phyloP scores from a whole-genome alignment of 345 rosid species.

The Murraya paniculata region DNA sequence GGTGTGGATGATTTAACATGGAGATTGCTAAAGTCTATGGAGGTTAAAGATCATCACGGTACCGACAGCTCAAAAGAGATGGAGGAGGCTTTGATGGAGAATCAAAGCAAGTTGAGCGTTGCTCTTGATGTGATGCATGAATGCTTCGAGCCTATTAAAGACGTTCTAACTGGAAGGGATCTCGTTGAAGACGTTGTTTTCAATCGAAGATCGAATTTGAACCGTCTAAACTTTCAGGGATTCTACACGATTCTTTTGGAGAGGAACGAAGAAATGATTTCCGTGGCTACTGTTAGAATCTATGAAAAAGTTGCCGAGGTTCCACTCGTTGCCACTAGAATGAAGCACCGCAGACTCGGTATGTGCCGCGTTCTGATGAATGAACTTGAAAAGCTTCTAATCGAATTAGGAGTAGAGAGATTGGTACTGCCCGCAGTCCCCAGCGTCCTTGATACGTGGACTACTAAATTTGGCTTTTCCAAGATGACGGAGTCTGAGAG shows the following conservation, averaged over 20 bases:
- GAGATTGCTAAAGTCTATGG: slow-evolving; percentile 48
- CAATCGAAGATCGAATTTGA: slow-evolving; percentile 38
- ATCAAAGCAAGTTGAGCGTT: slow-evolving; percentile 40
- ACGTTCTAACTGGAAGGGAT: slow-evolving; percentile 49
- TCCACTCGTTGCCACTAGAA: slow-evolving; percentile 52
- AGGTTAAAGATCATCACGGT: neutral
- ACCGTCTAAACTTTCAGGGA: slow-evolving; percentile 50
- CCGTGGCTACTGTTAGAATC: slow-evolving; percentile 63
- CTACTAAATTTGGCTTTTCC: slow-evolving; percentile 45
- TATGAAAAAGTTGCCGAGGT: slow-evolving; percentile 55
- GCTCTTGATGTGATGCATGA: slow-evolving; percentile 66
- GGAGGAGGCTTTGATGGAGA: slow-evolving; percentile 26
- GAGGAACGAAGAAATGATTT: slow-evolving; percentile 44
- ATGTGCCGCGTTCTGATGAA: slow-evolving; percentile 50
- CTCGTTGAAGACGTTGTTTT: slow-evolving; percentile 58
- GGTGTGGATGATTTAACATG: slow-evolving; percentile 52
- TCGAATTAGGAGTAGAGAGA: slow-evolving; percentile 43
- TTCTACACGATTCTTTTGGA: slow-evolving; percentile 59
- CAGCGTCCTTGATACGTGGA: slow-evolving; percentile 38
- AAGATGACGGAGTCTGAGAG: slow-evolving; percentile 39
- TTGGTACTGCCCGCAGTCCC: slow-evolving; percentile 51
- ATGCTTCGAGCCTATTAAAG: slow-evolving; percentile 65
- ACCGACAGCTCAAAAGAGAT: neutral
- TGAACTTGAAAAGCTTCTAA: slow-evolving; percentile 54
- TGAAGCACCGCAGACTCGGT: slow-evolving; percentile 39